Evolutionary conservation across 805 yeast species (phyloP).

Genomic region (Kluyveromyces dobzhanskii): DNA sequence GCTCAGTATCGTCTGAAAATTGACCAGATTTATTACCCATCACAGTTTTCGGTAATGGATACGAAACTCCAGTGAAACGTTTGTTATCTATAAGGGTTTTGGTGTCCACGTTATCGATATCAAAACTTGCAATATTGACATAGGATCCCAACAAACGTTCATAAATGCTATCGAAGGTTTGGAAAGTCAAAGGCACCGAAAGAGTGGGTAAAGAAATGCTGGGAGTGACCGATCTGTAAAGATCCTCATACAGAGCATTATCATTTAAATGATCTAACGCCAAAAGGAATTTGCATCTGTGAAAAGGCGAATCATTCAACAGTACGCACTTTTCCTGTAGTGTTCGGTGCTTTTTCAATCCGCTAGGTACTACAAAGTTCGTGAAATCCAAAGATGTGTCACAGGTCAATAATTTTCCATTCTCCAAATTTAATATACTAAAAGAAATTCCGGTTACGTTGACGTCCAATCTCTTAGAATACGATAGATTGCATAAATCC

Average conservation of each 20-base stretch:
- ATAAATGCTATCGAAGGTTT: slow-evolving; percentile 38
- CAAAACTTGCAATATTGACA: slow-evolving; percentile 14
- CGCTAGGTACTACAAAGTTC: slow-evolving; percentile 46
- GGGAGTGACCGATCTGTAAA: slow-evolving; percentile 46
- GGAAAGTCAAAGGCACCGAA: slow-evolving; percentile 48
- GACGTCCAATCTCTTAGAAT: slow-evolving; percentile 45
- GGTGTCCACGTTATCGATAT: background rate
- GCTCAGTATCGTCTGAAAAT: too few relatives aligned
- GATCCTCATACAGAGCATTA: slow-evolving; percentile 35
- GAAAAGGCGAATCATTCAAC: slow-evolving; percentile 74
- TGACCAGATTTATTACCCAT: too few relatives aligned
- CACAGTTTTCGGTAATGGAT: too few relatives aligned
- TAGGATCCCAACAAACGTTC: slow-evolving; percentile 27
- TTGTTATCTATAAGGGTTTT: slow-evolving; percentile 10
- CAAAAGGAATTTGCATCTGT: slow-evolving; percentile 67
- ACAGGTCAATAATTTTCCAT: slow-evolving; percentile 32
- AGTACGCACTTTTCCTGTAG: slow-evolving; percentile 60
- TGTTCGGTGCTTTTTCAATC: slow-evolving; percentile 37
- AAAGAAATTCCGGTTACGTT: slow-evolving; percentile 40
- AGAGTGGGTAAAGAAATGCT: slow-evolving; percentile 57
- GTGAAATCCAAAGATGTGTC: slow-evolving; percentile 54
- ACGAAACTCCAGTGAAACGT: background rate
- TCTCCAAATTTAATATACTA: slow-evolving; percentile 17
- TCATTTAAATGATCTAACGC: slow-evolving; percentile 39
- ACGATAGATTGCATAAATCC: slow-evolving; percentile 64